Evolutionary conservation across 176 grass and related monocot genomes (phyloP), one percentile per base, ranked within the genome.

Genomic region (Olyra latifolia): DNA sequence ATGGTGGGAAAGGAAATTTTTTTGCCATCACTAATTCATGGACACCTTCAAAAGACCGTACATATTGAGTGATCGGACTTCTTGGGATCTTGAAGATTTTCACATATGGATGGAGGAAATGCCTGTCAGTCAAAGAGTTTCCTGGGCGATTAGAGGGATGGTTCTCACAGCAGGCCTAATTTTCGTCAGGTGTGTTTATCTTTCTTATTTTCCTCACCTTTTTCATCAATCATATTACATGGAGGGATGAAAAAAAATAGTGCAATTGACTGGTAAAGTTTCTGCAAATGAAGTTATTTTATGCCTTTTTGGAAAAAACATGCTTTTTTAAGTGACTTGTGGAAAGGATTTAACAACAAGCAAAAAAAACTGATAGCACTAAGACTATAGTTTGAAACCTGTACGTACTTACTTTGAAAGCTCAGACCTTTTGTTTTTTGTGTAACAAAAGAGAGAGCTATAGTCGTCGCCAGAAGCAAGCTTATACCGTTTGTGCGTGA

Each of bases 101-200:
- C 77, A 50, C 68, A 88, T 67, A 62, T 91, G 89, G 88, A 68
- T 79, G 16, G 81, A 73, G 46, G 85, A 90, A 53, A 88, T 91
- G 85, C 78, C 81, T 72, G 62, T 87, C 1, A 52, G 78, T 75
- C 90, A 91, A 88, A 93, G 61, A 78, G 76, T 98, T 32, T 95
- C 79, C 9, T 98, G 95, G 95, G 95, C 95, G 48, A 89, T 98
- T 83, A 92, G 95, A 52, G 92, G 95, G 66, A 87, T 98, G 92
- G 95, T 98, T 69, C 92, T 98, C 73, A 93, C 92, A 24, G 90
- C 86, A 71, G 92, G 92, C 42, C 86, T 98, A 76, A 49, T 91
- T 65, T 88, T 91, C 70, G 82, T 89, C 52, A 98, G 95, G 95
- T 95, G 24, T 66, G 70, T 46, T 49, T 15, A 62, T 72, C 57